Evolutionary conservation across 148 eudicot species (phyloP).

Genomic region (Suaeda aralocaspica): DNA sequence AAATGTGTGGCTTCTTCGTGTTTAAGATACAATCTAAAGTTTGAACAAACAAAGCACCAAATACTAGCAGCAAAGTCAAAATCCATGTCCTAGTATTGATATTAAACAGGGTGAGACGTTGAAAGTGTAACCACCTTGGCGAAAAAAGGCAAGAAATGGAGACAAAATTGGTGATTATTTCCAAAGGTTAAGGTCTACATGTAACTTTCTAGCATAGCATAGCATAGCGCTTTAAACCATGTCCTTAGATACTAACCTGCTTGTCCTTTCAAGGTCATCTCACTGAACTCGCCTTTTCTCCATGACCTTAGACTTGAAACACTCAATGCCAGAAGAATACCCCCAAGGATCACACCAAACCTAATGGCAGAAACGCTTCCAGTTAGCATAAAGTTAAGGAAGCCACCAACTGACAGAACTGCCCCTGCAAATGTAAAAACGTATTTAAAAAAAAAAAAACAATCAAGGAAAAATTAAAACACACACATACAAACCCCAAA

Average conservation of each 20-base stretch:
- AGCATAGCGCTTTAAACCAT: neutral
- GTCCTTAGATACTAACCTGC: constrained; percentile 52
- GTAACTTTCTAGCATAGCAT: neutral
- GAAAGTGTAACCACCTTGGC: neutral
- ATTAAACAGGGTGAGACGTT: neutral
- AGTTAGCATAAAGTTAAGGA: constrained; percentile 79
- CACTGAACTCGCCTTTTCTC: constrained; percentile 58
- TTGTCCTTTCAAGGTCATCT: constrained; percentile 68
- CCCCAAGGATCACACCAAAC: constrained; percentile 92
- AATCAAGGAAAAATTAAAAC: neutral
- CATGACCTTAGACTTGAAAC: constrained; percentile 73
- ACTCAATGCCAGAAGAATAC: constrained; percentile 78
- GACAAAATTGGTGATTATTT: neutral
- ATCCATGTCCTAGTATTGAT: neutral
- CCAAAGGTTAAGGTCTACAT: neutral
- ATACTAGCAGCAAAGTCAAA: too few relatives aligned
- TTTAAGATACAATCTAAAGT: too few relatives aligned
- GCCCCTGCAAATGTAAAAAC: constrained; percentile 47
- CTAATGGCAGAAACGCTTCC: constrained; percentile 79
- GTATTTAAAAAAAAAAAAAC: neutral
- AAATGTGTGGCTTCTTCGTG: too few relatives aligned
- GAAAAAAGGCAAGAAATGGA: neutral
- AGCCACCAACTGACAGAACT: constrained; percentile 73
- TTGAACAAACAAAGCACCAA: too few relatives aligned
- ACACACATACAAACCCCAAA: too few relatives aligned